Evolutionary conservation across 441 rosid species (phyloP).

Genomic region (Populus trichocarpa): DNA sequence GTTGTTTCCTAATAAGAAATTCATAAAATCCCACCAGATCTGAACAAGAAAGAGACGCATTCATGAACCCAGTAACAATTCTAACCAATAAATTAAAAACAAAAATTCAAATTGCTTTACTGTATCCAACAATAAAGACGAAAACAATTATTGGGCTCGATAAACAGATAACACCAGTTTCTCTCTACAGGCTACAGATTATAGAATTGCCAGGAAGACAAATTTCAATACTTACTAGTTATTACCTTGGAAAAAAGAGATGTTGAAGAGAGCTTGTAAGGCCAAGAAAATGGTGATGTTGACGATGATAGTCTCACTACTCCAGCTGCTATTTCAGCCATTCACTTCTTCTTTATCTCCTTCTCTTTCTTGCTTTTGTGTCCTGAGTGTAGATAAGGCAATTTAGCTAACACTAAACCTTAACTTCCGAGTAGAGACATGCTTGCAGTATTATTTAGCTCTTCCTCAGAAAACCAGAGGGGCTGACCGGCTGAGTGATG

Average conservation of each 20-base stretch:
- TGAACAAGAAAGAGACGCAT: neutral
- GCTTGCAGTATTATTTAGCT: neutral
- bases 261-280: slow-evolving; percentile 16
- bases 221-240: neutral
- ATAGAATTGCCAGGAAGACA: neutral
- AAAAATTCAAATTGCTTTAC: neutral
- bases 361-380: neutral
- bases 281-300: slow-evolving; percentile 5
- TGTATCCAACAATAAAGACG: neutral
- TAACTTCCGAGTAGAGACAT: neutral
- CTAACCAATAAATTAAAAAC: neutral
- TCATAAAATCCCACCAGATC: neutral
- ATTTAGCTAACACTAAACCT: neutral
- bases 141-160: neutral
- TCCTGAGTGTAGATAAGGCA: neutral
- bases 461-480: neutral
- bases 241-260: slow-evolving; percentile 11
- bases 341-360: neutral
- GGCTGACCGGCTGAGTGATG: neutral
- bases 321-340: slow-evolving; percentile 21
- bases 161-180: neutral
- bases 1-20: neutral
- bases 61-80: neutral
- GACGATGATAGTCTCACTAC: neutral
- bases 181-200: neutral